phyloP scores from a whole-genome alignment of 2,329 filamentous ascomycete genomes.

The Cadophora luteo-olivacea region DNA sequence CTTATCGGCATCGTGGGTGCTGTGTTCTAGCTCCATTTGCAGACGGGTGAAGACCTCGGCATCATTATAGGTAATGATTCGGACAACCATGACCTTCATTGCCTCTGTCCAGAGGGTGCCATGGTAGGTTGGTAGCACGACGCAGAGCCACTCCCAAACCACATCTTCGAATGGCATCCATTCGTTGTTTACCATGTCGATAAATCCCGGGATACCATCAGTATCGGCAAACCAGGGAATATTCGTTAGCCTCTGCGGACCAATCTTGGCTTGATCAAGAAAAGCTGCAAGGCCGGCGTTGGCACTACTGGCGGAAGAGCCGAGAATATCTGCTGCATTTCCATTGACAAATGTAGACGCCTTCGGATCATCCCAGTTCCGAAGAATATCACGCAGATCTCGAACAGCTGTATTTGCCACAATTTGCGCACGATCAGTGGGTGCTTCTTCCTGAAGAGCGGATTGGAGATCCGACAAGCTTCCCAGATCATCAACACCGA shows the following conservation, averaged over 20 bases:
- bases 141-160: constrained; percentile 63
- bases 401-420: constrained; percentile 42
- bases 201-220: constrained; percentile 59
- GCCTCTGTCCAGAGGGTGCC: constrained; percentile 63
- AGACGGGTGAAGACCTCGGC: constrained; percentile 57
- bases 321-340: constrained; percentile 44
- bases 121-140: constrained; percentile 58
- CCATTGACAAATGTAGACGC: constrained; percentile 43
- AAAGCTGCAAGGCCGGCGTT: constrained; percentile 62
- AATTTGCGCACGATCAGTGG: constrained; percentile 31
- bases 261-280: constrained; percentile 66
- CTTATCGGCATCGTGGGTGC: constrained; percentile 38
- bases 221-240: constrained; percentile 58
- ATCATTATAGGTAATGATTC: constrained; percentile 57
- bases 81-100: constrained; percentile 62
- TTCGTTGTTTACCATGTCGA: constrained; percentile 53
- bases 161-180: constrained; percentile 64
- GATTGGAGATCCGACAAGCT: constrained; percentile 39
- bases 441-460: constrained; percentile 33
- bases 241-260: constrained; percentile 56
- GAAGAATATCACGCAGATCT: constrained; percentile 47
- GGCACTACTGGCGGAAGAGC: constrained; percentile 39
- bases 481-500: constrained; percentile 43
- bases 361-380: constrained; percentile 48
- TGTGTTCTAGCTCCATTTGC: constrained; percentile 49